phyloP scores from a whole-genome alignment of 768 basidiomycete species.

The Leccinum aurantiacum region DNA sequence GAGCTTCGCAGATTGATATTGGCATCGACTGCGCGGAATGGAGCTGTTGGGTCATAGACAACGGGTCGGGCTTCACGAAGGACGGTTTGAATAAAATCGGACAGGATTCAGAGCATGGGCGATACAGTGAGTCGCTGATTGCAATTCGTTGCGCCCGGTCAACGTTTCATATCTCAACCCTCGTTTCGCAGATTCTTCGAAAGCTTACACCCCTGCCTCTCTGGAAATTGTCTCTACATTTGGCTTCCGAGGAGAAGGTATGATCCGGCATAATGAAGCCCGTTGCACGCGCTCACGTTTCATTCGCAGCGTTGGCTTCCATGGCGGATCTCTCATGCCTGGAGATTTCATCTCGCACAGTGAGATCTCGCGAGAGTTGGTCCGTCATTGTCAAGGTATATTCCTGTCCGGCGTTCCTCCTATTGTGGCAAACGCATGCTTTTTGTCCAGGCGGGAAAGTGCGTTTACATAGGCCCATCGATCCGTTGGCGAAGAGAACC shows the following conservation, averaged over 20 bases:
- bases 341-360: slow-evolving; percentile 80
- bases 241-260: slow-evolving; percentile 95
- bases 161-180: slow-evolving; percentile 1
- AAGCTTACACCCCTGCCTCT: slow-evolving; percentile 54
- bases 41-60: slow-evolving; percentile 83
- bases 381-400: slow-evolving; percentile 76
- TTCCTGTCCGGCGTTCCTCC: slow-evolving; percentile 1
- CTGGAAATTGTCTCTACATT: slow-evolving; percentile 62
- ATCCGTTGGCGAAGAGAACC: slow-evolving; percentile 71
- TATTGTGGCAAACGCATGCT: neutral
- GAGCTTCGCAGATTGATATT: slow-evolving; percentile 64
- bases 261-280: neutral
- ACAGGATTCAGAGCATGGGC: slow-evolving; percentile 46
- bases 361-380: slow-evolving; percentile 62
- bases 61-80: slow-evolving; percentile 75
- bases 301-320: slow-evolving; percentile 73
- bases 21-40: slow-evolving; percentile 75
- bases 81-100: slow-evolving; percentile 58
- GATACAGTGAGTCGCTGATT: slow-evolving; percentile 62
- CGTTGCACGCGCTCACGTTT: slow-evolving; percentile 11
- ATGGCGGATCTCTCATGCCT: slow-evolving; percentile 75
- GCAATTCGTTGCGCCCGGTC: neutral
- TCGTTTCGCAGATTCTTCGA: slow-evolving; percentile 63
- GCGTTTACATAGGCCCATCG: slow-evolving; percentile 70
- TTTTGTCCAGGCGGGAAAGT: slow-evolving; percentile 54